Conservation (phyloP, 139 green algal species). For the Chlorella sp. region DNA sequence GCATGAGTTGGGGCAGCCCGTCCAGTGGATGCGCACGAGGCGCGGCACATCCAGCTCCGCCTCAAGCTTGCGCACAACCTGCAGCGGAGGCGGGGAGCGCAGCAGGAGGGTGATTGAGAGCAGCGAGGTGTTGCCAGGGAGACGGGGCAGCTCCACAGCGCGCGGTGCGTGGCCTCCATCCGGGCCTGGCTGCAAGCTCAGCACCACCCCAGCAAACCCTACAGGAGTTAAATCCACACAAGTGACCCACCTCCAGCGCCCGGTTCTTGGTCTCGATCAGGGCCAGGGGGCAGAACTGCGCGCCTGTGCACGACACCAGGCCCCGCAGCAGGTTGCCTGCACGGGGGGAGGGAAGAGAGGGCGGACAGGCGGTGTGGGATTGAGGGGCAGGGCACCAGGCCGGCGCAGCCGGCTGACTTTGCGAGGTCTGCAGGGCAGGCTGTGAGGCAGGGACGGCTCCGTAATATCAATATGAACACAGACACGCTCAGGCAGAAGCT, state of each 20-base stretch:
- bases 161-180: no score
- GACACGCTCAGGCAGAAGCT: background rate
- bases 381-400: background rate
- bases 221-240: background rate
- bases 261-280: conserved; percentile 96
- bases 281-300: conserved; percentile 96
- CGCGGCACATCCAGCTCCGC: conserved; percentile 79
- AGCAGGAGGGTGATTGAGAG: no score
- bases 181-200: no score
- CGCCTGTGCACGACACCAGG: conserved; percentile 90
- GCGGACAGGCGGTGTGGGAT: background rate
- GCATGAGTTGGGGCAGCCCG: conserved; percentile 98
- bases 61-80: conserved; percentile 85
- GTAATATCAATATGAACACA: background rate
- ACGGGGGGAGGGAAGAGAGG: background rate
- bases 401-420: background rate
- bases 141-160: no score
- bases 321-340: conserved; percentile 47
- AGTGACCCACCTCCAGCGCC: conserved; percentile 51
- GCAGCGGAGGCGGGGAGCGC: background rate
- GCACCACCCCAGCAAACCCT: no score
- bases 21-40: conserved; percentile 96
- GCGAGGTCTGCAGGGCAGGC: no score
- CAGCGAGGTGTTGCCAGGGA: no score
- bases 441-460: no score